A percentile compares a stretch with the other conserved stretches of the same genome.
These are phyloP conservation scores for Pouteria glomerata DNA, from an alignment of 148 eudicot species.

Conservation along the genomic window DNA sequence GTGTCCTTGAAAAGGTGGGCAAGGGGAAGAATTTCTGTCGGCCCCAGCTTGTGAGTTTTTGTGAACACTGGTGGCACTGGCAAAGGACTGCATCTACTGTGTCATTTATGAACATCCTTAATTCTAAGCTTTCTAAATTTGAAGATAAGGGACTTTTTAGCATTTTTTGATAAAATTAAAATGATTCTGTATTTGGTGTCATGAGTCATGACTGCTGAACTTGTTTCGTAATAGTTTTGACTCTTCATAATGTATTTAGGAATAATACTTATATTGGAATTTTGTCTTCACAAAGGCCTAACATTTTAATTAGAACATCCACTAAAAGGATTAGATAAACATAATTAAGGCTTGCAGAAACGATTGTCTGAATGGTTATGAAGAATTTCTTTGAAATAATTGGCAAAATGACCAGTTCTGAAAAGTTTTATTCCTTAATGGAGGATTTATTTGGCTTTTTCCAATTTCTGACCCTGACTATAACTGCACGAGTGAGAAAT, in stretches of 20 bases:
- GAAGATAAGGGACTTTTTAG: not conserved
- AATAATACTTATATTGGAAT: not conserved
- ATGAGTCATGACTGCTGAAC: too few relatives aligned
- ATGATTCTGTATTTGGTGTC: too few relatives aligned
- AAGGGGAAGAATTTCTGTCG: too few relatives aligned
- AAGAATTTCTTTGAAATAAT: not conserved
- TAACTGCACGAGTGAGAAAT: not conserved
- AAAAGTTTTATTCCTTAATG: too few relatives aligned
- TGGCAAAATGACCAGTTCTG: not conserved
- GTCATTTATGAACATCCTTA: not conserved
- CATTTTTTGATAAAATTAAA: not conserved
- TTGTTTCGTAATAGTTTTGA: too few relatives aligned
- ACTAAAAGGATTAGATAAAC: too few relatives aligned
- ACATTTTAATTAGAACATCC: not conserved
- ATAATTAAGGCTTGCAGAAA: not conserved
- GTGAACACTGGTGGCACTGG: too few relatives aligned
- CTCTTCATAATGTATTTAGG: not conserved
- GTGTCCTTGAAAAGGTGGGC: too few relatives aligned
- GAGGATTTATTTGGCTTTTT: too few relatives aligned
- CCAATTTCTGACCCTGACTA: not conserved
- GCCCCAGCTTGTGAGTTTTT: too few relatives aligned
- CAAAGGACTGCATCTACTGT: constrained; percentile 25
- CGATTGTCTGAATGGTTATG: not conserved
- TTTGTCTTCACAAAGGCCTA: not conserved
- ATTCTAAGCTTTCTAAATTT: not conserved